Conservation (phyloP, 2,329 filamentous ascomycete species). For the Aspergillus fumigatus region DNA sequence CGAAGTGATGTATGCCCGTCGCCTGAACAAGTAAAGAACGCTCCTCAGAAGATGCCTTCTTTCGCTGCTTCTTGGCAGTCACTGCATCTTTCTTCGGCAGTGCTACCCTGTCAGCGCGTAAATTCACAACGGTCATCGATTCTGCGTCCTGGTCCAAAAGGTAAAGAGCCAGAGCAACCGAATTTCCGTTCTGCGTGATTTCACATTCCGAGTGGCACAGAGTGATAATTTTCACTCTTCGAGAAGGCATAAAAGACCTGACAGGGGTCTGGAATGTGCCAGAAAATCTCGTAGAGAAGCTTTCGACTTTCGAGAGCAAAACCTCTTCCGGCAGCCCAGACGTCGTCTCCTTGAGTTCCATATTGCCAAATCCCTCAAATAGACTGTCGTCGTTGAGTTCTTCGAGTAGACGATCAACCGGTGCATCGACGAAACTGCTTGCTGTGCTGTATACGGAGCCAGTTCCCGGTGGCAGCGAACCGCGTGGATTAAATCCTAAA, state of each 20-base stretch:
- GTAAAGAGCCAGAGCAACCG: conserved; percentile 48
- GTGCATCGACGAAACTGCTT: conserved; percentile 63
- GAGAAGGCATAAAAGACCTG: conserved; percentile 17
- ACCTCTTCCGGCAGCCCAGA: conserved; percentile 69
- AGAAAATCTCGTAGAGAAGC: conserved; percentile 54
- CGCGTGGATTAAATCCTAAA: conserved; percentile 49
- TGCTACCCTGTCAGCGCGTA: conserved; percentile 50
- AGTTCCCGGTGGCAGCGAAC: conserved; percentile 51
- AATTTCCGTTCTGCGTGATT: conserved; percentile 27
- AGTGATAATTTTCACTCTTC: conserved; percentile 55
- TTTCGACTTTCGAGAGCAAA: conserved; percentile 66
- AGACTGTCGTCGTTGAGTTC: conserved; percentile 59
- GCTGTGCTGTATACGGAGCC: conserved; percentile 46
- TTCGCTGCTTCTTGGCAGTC: conserved; percentile 24
- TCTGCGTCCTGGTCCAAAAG: conserved; percentile 66
- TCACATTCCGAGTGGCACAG: conserved; percentile 46
- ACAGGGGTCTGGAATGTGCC: conserved; percentile 25
- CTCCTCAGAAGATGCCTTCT: conserved; percentile 15
- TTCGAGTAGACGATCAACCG: conserved; percentile 65
- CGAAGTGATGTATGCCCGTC: conserved; percentile 52
- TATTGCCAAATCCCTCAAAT: conserved; percentile 65
- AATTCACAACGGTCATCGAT: conserved; percentile 61
- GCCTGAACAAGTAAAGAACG: conserved; percentile 31
- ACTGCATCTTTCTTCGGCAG: conserved; percentile 23
- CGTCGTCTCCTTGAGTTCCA: conserved; percentile 68